phyloP scores from a whole-genome alignment of 768 basidiomycete species.

The Hericium erinaceus region DNA sequence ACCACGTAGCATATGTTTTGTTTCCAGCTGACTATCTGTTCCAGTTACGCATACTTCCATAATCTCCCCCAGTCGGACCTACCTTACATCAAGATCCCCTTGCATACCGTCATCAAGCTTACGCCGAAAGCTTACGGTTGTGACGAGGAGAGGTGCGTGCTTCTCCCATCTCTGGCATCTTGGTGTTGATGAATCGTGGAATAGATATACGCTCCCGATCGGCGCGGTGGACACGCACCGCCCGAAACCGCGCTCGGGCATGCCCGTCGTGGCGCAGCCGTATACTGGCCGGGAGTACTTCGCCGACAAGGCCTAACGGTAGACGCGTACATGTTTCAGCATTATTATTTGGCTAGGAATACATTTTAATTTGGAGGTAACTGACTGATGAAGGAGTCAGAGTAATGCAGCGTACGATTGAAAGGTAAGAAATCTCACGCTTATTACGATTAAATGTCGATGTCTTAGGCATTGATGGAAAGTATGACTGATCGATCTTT shows the following conservation, averaged over 20 bases:
- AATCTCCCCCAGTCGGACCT: constrained; percentile 86
- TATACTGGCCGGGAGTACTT: constrained; percentile 17
- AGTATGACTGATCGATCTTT: no score
- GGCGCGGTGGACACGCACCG: constrained; percentile 92
- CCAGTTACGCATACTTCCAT: constrained; percentile 94
- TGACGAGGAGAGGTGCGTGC: constrained; percentile 79
- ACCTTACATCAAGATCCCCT: constrained; percentile 94
- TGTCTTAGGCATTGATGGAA: no score
- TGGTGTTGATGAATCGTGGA: not conserved
- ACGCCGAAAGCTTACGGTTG: constrained; percentile 98
- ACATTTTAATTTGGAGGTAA: no score
- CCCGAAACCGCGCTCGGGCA: constrained; percentile 33
- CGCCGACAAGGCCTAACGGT: constrained; percentile 6
- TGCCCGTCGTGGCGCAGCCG: constrained; percentile 3
- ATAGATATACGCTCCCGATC: constrained; percentile 82
- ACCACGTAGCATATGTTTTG: not conserved
- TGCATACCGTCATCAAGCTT: constrained; percentile 97
- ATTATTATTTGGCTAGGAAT: no score
- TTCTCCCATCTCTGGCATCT: no score
- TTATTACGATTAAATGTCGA: no score
- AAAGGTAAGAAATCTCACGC: no score
- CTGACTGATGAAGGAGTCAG: no score
- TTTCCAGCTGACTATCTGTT: not conserved
- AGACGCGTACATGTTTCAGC: no score
- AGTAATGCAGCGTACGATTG: no score